Percentiles rank a stretch among this genome's conserved stretches.
Evolutionary conservation across 805 yeast species (phyloP).

Genomic region (Candida krabiensis): DNA sequence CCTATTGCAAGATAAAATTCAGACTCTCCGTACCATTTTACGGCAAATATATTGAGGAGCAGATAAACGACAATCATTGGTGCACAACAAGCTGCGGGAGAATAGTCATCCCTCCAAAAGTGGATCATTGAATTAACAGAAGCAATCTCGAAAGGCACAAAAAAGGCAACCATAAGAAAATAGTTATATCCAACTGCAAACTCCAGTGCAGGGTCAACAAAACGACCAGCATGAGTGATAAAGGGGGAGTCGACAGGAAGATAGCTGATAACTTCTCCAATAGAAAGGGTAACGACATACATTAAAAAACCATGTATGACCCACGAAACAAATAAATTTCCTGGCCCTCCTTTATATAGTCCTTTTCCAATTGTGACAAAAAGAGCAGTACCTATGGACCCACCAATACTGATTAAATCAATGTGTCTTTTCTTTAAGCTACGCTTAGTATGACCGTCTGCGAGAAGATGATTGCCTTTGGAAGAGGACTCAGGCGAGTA

Average conservation of each 20-base stretch:
- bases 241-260: conserved; percentile 36
- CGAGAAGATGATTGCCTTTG: not conserved
- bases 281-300: conserved; percentile 31
- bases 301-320: conserved; percentile 31
- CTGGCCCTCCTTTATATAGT: conserved; percentile 32
- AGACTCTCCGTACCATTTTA: conserved; percentile 46
- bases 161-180: conserved; percentile 42
- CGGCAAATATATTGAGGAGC: conserved; percentile 43
- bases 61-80: conserved; percentile 40
- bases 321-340: conserved; percentile 30
- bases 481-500: not conserved
- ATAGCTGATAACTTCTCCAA: conserved; percentile 35
- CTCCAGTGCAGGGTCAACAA: conserved; percentile 36
- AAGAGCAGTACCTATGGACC: conserved; percentile 37
- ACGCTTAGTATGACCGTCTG: conserved; percentile 28
- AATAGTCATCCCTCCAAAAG: conserved; percentile 47
- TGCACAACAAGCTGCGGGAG: conserved; percentile 44
- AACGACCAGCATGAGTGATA: conserved; percentile 34
- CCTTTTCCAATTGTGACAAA: conserved; percentile 36
- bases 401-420: conserved; percentile 38
- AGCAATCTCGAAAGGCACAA: conserved; percentile 47
- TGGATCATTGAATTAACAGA: conserved; percentile 52
- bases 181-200: conserved; percentile 33
- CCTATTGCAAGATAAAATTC: conserved; percentile 48
- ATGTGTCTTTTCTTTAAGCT: conserved; percentile 32